Evolutionary conservation across 306 rosid genomes (phyloP).

Genomic region (Vigna hirtella): DNA sequence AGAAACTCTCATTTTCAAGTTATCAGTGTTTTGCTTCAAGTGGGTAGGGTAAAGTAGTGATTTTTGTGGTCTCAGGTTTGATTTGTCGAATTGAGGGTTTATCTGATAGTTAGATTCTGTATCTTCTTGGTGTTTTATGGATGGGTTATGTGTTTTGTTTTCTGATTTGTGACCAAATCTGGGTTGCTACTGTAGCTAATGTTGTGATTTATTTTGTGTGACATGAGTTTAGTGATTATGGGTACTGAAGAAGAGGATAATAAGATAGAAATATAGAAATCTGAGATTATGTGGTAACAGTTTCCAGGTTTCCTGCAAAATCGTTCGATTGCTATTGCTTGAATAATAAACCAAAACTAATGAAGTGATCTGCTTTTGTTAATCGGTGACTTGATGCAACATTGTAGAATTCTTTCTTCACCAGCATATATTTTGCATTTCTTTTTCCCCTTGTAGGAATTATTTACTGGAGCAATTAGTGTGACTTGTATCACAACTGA

Average conservation of each 20-base stretch:
- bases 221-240: constrained; percentile 38
- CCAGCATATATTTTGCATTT: background rate
- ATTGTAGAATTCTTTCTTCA: constrained; percentile 22
- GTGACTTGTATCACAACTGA: constrained; percentile 21
- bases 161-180: constrained; percentile 44
- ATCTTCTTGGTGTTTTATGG: constrained; percentile 32
- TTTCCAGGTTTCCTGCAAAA: constrained; percentile 16
- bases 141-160: constrained; percentile 45
- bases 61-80: constrained; percentile 53
- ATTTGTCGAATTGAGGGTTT: constrained; percentile 45
- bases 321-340: constrained; percentile 13
- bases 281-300: constrained; percentile 12
- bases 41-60: constrained; percentile 45
- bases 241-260: constrained; percentile 48
- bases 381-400: constrained; percentile 17
- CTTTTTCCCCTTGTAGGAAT: background rate
- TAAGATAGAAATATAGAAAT: constrained; percentile 28
- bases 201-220: constrained; percentile 34
- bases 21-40: constrained; percentile 39
- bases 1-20: constrained; percentile 48
- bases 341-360: constrained; percentile 24
- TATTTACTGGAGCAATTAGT: background rate
- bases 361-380: constrained; percentile 31
- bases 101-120: constrained; percentile 16
- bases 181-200: constrained; percentile 37